Conservation (phyloP, 2,329 filamentous ascomycete genomes). For the Pseudogymnoascus destructans region DNA sequence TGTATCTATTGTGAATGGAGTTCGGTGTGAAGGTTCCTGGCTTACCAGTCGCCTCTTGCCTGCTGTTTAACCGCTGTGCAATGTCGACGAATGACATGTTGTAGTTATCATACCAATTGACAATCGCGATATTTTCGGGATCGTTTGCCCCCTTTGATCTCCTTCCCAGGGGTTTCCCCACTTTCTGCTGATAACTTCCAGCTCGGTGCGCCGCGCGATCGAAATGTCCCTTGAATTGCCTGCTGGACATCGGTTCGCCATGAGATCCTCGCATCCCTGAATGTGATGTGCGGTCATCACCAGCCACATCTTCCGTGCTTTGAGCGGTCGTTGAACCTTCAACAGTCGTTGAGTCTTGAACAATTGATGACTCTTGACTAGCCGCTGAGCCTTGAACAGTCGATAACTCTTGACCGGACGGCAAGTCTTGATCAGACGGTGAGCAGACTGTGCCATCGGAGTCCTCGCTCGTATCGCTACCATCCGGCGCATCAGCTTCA, state of each 20-base stretch:
- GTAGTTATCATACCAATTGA: constrained; percentile 21
- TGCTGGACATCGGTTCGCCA: not conserved
- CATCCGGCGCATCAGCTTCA: not conserved
- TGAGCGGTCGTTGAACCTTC: not conserved
- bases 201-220: not conserved
- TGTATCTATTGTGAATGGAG: constrained; percentile 22
- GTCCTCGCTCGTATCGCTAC: not conserved
- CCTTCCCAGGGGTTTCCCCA: not conserved
- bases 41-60: constrained; percentile 15
- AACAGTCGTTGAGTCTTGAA: not conserved
- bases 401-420: not conserved
- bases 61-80: constrained; percentile 17
- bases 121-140: constrained; percentile 24
- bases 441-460: not conserved
- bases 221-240: not conserved
- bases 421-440: not conserved
- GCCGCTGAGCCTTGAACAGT: not conserved
- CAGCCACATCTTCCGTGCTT: not conserved
- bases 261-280: not conserved
- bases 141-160: constrained; percentile 20
- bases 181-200: not conserved
- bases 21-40: constrained; percentile 17
- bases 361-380: not conserved
- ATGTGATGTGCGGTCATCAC: not conserved
- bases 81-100: constrained; percentile 18